These are phyloP conservation scores for Pichia heedii DNA, from an alignment of 805 yeast genomes.

Conservation along the genomic window DNA sequence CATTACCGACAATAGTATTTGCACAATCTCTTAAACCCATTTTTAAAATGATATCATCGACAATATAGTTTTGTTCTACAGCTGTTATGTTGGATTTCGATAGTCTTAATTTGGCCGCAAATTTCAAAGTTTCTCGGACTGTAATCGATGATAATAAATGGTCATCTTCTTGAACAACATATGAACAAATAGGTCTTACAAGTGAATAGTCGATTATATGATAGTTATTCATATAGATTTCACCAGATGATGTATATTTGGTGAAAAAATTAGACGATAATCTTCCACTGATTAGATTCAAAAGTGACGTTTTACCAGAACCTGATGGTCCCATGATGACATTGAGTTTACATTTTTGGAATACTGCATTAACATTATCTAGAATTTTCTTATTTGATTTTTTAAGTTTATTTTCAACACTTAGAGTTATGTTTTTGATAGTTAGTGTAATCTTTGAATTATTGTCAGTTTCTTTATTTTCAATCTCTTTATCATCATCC, in stretches of 20 bases:
- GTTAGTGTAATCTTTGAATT: constrained; percentile 11
- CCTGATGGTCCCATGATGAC: constrained; percentile 81
- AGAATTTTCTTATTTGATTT: constrained; percentile 28
- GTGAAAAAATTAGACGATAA: constrained; percentile 28
- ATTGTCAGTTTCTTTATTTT: background rate
- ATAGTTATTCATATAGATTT: constrained; percentile 33
- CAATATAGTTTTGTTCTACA: constrained; percentile 35
- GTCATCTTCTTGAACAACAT: constrained; percentile 76
- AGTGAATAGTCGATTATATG: constrained; percentile 19
- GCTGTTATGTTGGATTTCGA: constrained; percentile 32
- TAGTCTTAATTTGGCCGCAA: constrained; percentile 62
- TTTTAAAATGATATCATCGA: constrained; percentile 51
- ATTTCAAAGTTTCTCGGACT: constrained; percentile 65
- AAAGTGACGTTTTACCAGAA: constrained; percentile 63
- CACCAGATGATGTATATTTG: constrained; percentile 31
- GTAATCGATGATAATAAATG: constrained; percentile 63
- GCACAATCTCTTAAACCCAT: constrained; percentile 71
- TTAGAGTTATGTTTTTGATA: constrained; percentile 16
- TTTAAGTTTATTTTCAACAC: constrained; percentile 17
- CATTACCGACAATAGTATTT: constrained; percentile 59
- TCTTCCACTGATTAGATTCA: constrained; percentile 57
- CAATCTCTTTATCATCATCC: background rate
- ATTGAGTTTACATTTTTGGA: constrained; percentile 49
- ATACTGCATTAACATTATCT: constrained; percentile 39
- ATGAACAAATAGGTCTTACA: constrained; percentile 47